A percentile compares a stretch with the other conserved stretches of the same genome.
These are phyloP conservation scores for Trametes hirsuta DNA, from an alignment of 1,284 basidiomycete genomes.

Conservation along the genomic window DNA sequence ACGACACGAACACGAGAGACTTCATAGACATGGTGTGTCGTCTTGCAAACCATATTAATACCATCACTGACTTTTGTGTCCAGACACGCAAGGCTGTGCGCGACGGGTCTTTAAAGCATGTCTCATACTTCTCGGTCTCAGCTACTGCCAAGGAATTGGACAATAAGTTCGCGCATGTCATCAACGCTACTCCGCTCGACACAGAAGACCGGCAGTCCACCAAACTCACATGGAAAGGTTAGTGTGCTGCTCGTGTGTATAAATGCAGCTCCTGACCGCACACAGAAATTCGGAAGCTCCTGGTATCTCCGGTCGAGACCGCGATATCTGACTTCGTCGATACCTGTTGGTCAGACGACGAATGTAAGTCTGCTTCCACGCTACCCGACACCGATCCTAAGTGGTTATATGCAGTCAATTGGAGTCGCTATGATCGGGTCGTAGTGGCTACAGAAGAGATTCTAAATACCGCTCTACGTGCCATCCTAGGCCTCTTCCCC, in stretches of 20 bases:
- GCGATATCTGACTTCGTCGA: constrained; percentile 59
- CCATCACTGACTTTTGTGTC: not conserved
- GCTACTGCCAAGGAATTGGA: constrained; percentile 58
- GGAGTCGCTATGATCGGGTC: constrained; percentile 56
- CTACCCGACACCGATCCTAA: not conserved
- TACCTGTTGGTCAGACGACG: constrained; percentile 49
- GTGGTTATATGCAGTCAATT: constrained; percentile 49
- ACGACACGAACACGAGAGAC: constrained; percentile 33
- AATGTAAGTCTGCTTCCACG: constrained; percentile 46
- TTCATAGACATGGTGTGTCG: constrained; percentile 33
- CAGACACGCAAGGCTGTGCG: constrained; percentile 52
- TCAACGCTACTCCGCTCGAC: constrained; percentile 53
- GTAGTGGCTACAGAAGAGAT: constrained; percentile 40
- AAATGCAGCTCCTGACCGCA: too few species aligned
- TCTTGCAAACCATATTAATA: not conserved
- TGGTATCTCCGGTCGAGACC: constrained; percentile 49
- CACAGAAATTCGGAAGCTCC: constrained; percentile 51
- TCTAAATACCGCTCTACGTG: constrained; percentile 22
- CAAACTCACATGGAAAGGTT: constrained; percentile 50
- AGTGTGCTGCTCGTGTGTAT: constrained; percentile 10
- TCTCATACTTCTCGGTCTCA: constrained; percentile 50
- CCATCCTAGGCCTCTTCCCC: constrained; percentile 28
- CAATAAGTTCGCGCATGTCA: constrained; percentile 47
- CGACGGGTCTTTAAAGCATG: constrained; percentile 46
- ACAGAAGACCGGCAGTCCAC: constrained; percentile 57